Percentiles rank a stretch among this genome's conserved stretches.
Conservation (phyloP, 768 basidiomycete species). For the Trametes gibbosa region DNA sequence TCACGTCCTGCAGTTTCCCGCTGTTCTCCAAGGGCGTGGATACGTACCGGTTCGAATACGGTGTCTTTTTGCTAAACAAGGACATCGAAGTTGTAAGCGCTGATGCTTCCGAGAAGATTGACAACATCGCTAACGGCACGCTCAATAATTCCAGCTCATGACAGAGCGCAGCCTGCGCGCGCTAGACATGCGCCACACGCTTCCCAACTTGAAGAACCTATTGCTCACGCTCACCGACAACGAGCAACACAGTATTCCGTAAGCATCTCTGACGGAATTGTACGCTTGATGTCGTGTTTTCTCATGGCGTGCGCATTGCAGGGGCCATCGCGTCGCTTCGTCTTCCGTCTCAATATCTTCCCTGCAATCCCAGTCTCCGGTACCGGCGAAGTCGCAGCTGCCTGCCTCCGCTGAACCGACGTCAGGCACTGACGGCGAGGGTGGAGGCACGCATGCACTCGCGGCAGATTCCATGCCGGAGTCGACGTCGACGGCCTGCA, state of each 20-base stretch:
- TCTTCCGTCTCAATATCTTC: conserved; percentile 22
- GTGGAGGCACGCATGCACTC: background rate
- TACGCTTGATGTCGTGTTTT: background rate
- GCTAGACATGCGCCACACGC: conserved; percentile 91
- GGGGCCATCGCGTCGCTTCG: conserved; percentile 13
- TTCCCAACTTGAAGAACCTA: conserved; percentile 95
- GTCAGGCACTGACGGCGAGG: background rate
- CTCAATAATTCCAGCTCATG: conserved; percentile 65
- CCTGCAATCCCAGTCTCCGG: conserved; percentile 20
- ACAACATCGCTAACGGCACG: conserved; percentile 9
- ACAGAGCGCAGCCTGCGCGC: conserved; percentile 83
- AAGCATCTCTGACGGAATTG: conserved; percentile 24
- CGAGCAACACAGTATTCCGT: conserved; percentile 50
- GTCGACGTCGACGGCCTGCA: background rate
- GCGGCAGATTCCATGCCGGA: background rate
- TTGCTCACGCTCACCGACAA: conserved; percentile 81
- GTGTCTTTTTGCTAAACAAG: conserved; percentile 94
- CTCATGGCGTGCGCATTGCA: background rate
- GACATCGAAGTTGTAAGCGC: conserved; percentile 85
- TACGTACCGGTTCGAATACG: conserved; percentile 96
- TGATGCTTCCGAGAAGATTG: background rate
- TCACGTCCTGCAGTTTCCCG: conserved; percentile 68
- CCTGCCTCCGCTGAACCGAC: conserved; percentile 6
- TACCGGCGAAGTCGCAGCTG: conserved; percentile 11
- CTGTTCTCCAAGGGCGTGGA: conserved; percentile 94